Conservation (phyloP, 129 eudicot genomes). For the Apium graveolens region DNA sequence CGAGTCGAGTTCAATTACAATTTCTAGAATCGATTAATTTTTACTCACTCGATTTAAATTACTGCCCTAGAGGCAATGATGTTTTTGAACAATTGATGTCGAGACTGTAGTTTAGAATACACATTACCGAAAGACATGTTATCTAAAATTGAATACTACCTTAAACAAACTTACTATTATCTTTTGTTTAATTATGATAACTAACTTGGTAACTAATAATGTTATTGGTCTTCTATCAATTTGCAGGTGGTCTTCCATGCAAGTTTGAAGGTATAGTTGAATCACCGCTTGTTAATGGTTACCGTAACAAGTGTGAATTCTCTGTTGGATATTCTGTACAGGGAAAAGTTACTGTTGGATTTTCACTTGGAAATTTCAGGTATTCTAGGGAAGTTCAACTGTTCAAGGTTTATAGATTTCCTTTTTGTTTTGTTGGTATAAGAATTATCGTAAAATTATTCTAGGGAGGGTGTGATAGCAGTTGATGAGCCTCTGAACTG, state of each 20-base stretch:
- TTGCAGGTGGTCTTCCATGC: conserved; percentile 92
- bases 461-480: conserved; percentile 95
- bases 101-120: not conserved
- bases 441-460: not conserved
- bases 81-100: not conserved
- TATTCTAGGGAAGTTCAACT: conserved; percentile 15
- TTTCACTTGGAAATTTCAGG: conserved; percentile 94
- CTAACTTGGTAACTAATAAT: not conserved
- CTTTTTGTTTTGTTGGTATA: not conserved
- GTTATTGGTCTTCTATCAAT: not conserved
- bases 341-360: conserved; percentile 77
- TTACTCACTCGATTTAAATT: too few relatives aligned
- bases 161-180: not conserved
- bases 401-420: not conserved
- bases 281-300: conserved; percentile 81
- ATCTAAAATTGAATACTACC: not conserved
- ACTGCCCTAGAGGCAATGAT: not conserved
- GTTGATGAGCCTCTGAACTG: conserved; percentile 85
- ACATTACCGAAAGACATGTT: not conserved
- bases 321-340: conserved; percentile 77
- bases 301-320: conserved; percentile 94
- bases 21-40: too few relatives aligned
- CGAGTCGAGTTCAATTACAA: too few relatives aligned
- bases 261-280: conserved; percentile 85
- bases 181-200: not conserved